phyloP scores from a whole-genome alignment of 768 basidiomycete species.

The Sarcomyxa edulis region DNA sequence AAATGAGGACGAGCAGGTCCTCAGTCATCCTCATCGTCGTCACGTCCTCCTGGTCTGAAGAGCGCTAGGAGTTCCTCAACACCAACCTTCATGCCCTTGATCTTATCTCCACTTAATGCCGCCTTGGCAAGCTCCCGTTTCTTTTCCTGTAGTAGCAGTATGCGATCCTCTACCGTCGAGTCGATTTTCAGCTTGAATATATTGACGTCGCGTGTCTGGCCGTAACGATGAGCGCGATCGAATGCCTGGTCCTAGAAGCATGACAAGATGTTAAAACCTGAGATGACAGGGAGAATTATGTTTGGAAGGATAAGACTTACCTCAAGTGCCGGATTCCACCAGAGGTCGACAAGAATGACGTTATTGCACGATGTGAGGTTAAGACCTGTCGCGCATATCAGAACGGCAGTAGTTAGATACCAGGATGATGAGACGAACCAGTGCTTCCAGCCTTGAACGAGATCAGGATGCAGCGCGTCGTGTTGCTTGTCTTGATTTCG shows the following conservation, averaged over 20 bases:
- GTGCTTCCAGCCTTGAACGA: constrained; percentile 96
- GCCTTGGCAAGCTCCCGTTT: constrained; percentile 83
- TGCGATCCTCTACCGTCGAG: constrained; percentile 83
- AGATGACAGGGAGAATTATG: constrained; percentile 1
- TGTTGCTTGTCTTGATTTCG: constrained; percentile 58
- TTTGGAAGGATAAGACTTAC: constrained; percentile 29
- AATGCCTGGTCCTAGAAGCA: constrained; percentile 95
- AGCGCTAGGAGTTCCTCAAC: constrained; percentile 83
- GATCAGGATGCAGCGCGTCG: constrained; percentile 77
- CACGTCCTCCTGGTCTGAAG: constrained; percentile 54
- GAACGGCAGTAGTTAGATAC: constrained; percentile 6
- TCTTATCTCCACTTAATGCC: constrained; percentile 83
- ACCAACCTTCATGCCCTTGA: constrained; percentile 79
- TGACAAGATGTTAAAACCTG: no score
- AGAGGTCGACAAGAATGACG: constrained; percentile 87
- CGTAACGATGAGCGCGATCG: constrained; percentile 85
- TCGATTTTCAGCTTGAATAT: constrained; percentile 89
- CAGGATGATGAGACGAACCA: constrained; percentile 39
- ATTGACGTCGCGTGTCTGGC: constrained; percentile 81
- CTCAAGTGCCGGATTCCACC: constrained; percentile 93
- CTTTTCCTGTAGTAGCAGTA: constrained; percentile 86
- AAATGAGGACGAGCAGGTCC: no score
- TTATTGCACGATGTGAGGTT: constrained; percentile 93
- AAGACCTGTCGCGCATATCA: constrained; percentile 45
- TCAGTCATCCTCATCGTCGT: constrained; percentile 59